Conservation (phyloP, 768 basidiomycete species). For the Steccherinum ochraceum region DNA sequence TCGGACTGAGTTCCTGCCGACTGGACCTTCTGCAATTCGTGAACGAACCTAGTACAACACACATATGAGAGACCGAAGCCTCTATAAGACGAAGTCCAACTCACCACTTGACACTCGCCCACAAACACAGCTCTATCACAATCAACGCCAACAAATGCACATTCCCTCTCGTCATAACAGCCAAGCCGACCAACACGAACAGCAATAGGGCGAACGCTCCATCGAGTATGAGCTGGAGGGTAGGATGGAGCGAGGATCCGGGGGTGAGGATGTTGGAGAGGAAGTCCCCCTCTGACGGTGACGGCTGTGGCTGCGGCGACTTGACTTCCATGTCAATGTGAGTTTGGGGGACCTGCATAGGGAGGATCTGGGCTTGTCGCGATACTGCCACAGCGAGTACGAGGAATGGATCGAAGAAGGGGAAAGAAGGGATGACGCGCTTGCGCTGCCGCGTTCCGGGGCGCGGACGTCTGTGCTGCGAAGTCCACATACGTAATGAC, state of each 20-base stretch:
- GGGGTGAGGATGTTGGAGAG: slow-evolving; percentile 59
- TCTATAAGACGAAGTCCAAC: slow-evolving; percentile 13
- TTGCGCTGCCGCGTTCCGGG: too few species aligned
- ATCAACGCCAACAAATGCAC: slow-evolving; percentile 64
- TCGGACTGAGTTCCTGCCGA: not conserved
- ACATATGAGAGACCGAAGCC: slow-evolving; percentile 16
- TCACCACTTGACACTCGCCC: slow-evolving; percentile 81
- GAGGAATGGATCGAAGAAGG: too few species aligned
- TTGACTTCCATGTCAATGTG: too few species aligned
- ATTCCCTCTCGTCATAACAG: slow-evolving; percentile 57
- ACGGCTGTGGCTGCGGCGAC: too few species aligned
- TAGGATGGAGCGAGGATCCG: slow-evolving; percentile 71
- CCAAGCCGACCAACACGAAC: slow-evolving; percentile 50
- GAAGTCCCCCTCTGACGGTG: slow-evolving; percentile 21
- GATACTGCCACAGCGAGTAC: too few species aligned
- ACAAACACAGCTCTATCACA: slow-evolving; percentile 58
- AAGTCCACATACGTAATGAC: too few species aligned
- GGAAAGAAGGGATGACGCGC: too few species aligned
- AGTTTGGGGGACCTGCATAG: too few species aligned
- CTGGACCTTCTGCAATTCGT: slow-evolving; percentile 17
- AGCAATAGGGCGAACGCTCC: slow-evolving; percentile 52
- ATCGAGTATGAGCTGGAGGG: slow-evolving; percentile 60
- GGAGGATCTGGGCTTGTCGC: too few species aligned
- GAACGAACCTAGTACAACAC: slow-evolving; percentile 41
- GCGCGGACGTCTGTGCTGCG: too few species aligned